Percentiles rank a stretch among this genome's conserved stretches.
These are phyloP conservation scores for Kuraishia hungarica DNA, from an alignment of 805 yeast species.

Conservation along the genomic window DNA sequence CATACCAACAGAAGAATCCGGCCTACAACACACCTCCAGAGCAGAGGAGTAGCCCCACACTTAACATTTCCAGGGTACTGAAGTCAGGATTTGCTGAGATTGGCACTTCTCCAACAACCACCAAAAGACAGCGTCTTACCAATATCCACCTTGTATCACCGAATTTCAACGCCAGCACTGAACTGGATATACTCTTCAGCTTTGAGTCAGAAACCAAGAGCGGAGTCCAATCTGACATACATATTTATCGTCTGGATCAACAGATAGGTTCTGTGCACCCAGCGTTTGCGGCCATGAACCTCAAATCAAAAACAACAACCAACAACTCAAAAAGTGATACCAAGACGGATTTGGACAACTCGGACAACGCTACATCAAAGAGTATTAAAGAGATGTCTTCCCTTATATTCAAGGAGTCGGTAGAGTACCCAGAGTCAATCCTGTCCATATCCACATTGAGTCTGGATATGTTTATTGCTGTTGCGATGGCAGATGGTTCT, in stretches of 20 bases:
- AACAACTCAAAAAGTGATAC: neutral
- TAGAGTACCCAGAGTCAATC: conserved; percentile 17
- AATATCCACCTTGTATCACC: conserved; percentile 39
- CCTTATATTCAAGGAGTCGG: conserved; percentile 9
- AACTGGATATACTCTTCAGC: conserved; percentile 36
- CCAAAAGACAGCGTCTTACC: conserved; percentile 17
- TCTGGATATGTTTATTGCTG: conserved; percentile 30
- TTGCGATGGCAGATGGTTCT: conserved; percentile 33
- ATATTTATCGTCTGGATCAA: conserved; percentile 17
- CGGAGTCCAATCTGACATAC: conserved; percentile 13
- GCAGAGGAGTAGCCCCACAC: conserved; percentile 29
- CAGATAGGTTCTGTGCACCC: conserved; percentile 1
- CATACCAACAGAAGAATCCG: conserved; percentile 35
- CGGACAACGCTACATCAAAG: neutral
- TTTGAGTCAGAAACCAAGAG: conserved; percentile 21
- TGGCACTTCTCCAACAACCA: conserved; percentile 9
- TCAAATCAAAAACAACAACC: neutral
- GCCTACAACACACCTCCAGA: conserved; percentile 42
- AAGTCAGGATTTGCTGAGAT: conserved; percentile 17
- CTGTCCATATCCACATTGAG: conserved; percentile 22
- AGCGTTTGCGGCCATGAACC: conserved; percentile 2
- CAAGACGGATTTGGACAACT: neutral
- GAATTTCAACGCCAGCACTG: conserved; percentile 29
- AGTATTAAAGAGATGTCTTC: neutral
- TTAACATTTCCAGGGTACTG: conserved; percentile 25